Base-by-base conservation (phyloP, 2,329 filamentous ascomycete genomes). In the Trichoderma sp. region DNA sequence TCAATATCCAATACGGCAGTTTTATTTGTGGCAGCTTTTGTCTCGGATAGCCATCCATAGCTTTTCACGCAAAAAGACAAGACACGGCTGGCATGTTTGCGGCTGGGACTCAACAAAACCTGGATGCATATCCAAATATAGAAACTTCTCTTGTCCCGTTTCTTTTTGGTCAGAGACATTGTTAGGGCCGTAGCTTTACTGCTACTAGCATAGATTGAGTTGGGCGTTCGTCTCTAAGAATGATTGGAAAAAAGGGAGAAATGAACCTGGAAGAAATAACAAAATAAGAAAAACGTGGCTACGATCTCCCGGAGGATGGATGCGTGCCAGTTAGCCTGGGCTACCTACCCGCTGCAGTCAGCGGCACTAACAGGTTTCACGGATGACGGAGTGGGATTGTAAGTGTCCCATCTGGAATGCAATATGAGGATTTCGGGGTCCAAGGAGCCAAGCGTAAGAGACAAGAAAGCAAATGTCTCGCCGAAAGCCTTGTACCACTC, bases 401-500 rank as follows among this genome's bases (percentile, higher is more conserved):
- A 50, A 8, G 45, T 18, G 45, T 8, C 2, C 12, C 2, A 9
- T n/a, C 35, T 50, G 68, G 68, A 71, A 71, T 71, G 68, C 56
- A 62, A 60, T 69, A 41, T 69, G 53, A 33, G 21, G 66, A 38
- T 71, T 50, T 50, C 29, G 31, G 68, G 68, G 35, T 60, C 45
- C 66, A 59, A 33, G 62, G 24, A 38, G 35, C 21, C 9, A 35
- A 35, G 33, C 12, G 27, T 7, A 6, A n/a, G 24, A 67, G 24
- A 45, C 35, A 45, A 71, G 18, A 35, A 11, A 63, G 29, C 56
- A 8, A 62, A 69, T 71, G 68, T 71, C 56, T 71, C 68, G 68
- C 68, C 68, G 56, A 71, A 41, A 6, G 27, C 65, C 65, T 68
- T 35, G 65, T 68, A 33, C 18, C 21, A 59, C 29, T n/a, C 9